A percentile compares a stretch with the other conserved stretches of the same genome.
phyloP scores from a whole-genome alignment of 2,329 filamentous ascomycete species.

The Atkinsonella texensis region DNA sequence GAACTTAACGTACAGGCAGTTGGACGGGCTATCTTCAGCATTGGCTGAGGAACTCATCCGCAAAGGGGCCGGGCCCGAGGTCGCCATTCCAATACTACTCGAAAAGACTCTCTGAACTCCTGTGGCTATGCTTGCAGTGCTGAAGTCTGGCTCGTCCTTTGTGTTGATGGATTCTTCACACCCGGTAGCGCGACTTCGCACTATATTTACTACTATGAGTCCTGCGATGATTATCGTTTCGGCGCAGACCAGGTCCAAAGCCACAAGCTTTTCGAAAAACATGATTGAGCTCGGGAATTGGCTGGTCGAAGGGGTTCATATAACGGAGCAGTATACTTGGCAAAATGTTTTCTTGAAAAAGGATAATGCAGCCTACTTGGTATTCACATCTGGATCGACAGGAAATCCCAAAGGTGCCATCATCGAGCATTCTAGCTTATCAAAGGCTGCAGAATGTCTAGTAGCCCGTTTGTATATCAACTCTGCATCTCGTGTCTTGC shows the following conservation, averaged over 20 bases:
- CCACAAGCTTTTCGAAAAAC: neutral
- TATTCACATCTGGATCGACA: slow-evolving; percentile 13
- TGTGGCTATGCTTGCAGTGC: slow-evolving; percentile 14
- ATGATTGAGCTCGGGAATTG: neutral
- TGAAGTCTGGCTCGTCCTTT: slow-evolving; percentile 15
- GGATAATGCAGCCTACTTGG: slow-evolving; percentile 8
- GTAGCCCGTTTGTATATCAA: neutral
- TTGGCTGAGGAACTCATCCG: neutral
- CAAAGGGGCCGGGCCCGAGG: neutral
- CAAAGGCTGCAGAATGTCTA: neutral
- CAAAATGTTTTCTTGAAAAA: neutral
- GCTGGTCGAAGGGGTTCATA: neutral
- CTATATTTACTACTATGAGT: neutral
- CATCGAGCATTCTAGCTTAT: slow-evolving; percentile 9
- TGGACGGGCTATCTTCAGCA: neutral
- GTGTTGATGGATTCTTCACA: neutral
- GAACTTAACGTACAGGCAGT: neutral
- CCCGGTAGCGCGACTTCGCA: neutral
- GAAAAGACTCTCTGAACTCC: slow-evolving; percentile 13
- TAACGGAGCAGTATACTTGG: neutral
- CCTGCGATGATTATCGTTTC: neutral
- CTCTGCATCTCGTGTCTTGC: slow-evolving; percentile 1
- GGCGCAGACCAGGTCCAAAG: neutral
- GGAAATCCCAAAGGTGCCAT: slow-evolving; percentile 13
- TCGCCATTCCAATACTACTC: slow-evolving; percentile 9